Evolutionary conservation across 1,139 yeast genomes (phyloP), one percentile per base, ranked within the genome.

Genomic region (Blastobotrys elegans): DNA sequence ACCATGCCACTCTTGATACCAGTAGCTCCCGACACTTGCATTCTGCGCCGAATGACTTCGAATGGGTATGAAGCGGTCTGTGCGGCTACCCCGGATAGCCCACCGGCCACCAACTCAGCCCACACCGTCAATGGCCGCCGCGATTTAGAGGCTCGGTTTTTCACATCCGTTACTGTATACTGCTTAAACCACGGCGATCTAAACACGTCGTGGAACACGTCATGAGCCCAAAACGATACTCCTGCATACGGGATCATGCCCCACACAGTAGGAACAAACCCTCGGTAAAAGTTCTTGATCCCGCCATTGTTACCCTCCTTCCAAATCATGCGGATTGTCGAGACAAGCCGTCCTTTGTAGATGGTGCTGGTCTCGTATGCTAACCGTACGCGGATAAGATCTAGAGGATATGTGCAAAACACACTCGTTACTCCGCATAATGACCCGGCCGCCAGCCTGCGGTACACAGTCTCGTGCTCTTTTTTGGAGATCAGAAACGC

Each of bases 161-260:
- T 48, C 13, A 43, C 35, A 26, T 49, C 49, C 10, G 46, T 49
- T 34, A 48, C 46, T 11, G 51, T 39, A 29, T 50, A 44, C 16
- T 26, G 10, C 8, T 30, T 11, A 10, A 43, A 27, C 22, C 11
- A 21, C 35, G 87, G 84, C 0, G 95, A 79, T 53, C 96, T 73
- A 61, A 92, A 79, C 1, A 90, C 63, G 67, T 92, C 99, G 65
- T 90, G 97, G 52, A 90, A 74, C 50, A 82, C 66, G 67, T 92
- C 99, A 65, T 92, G 97, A 2, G 96, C 86, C 69, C 90, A 86
- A 61, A 92, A 92, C 1, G 96, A 86, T 1, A 90, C 97, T 10
- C 99, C 99, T 1, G 99, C 98, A 63, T 92, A 92, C 1, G 98
- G 98, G 17, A 92, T 74, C 96, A 92, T 90, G 14, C 99, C 99